Evolutionary conservation across 2,329 filamentous ascomycete genomes (phyloP), one percentile per base, ranked within the genome.

Genomic region (Chrysoporthe cubensis): DNA sequence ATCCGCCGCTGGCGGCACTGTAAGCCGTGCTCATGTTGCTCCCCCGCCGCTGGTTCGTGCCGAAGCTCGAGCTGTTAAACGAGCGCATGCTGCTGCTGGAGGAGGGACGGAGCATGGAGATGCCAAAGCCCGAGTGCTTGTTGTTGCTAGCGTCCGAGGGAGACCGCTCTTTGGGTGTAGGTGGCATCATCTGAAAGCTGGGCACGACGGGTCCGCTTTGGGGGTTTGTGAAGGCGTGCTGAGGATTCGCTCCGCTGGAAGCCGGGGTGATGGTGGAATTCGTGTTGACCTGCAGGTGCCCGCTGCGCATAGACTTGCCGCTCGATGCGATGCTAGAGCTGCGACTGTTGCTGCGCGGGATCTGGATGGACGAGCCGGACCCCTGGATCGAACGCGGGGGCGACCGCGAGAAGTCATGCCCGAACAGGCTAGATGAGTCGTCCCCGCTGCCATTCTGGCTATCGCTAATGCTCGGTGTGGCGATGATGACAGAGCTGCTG

Each of bases 401-500:
- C 11, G 86, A 88, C 59, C 86, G 83, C 18, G 86, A 88, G 72
- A 84, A 88, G 75, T 88, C 86, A 1, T 18, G 42, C 43, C 83
- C 84, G 72, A 84, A 85, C 21, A 86, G 66, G 68, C 85, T 87
- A 2, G 84, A 83, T 56, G 84, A 87, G 74, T 88, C 86, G 73
- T 88, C 86, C 69, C 84, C 86, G 71, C 84, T 84, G 69, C 84
- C 78, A 14, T 62, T 66, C 54, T 78, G 76, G 21, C 78, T 78
- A 13, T 80, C 81, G 56, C 75, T 76, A 26, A 79, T 72, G 3
- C 73, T 72, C 40, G 82, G 80, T 9, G 81, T 84, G 2, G 84
- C 80, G 37, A 83, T 85, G 70, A 95, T 83, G 26, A 91, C 88
- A 46, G 89, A 91, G 74, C 88, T 92, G 68, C 88, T 94, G n/a